These are phyloP conservation scores for Trypanosoma boissoni DNA, from an alignment of 208 protist species.

Conservation along the genomic window DNA sequence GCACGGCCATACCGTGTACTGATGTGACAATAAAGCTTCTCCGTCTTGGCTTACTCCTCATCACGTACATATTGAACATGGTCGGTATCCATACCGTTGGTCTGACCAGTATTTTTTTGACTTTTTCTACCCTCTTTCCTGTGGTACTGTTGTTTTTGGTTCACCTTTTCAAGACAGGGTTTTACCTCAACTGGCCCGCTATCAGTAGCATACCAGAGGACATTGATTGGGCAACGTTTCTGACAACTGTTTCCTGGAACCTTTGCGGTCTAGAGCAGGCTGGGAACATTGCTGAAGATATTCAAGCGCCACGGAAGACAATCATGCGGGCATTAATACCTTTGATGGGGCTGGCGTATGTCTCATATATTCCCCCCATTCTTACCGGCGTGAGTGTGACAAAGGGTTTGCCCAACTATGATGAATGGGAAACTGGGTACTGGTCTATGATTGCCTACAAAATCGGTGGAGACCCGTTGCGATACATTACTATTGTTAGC, in stretches of 20 bases:
- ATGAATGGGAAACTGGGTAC: slow-evolving; percentile 67
- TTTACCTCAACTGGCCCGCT: slow-evolving; percentile 75
- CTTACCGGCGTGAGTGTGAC: slow-evolving; percentile 57
- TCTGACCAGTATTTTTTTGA: slow-evolving; percentile 49
- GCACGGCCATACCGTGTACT: slow-evolving; percentile 43
- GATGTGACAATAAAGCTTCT: slow-evolving; percentile 19
- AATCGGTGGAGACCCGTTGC: slow-evolving; percentile 46
- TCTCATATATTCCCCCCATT: slow-evolving; percentile 76
- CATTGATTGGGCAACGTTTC: slow-evolving; percentile 67
- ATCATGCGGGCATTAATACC: slow-evolving; percentile 62
- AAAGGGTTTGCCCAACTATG: slow-evolving; percentile 41
- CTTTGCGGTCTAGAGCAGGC: slow-evolving; percentile 80
- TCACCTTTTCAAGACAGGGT: slow-evolving; percentile 44
- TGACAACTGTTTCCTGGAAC: slow-evolving; percentile 82
- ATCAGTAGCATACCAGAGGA: slow-evolving; percentile 51
- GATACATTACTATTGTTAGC: slow-evolving; percentile 47
- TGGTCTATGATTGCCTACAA: slow-evolving; percentile 52
- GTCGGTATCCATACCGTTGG: slow-evolving; percentile 66
- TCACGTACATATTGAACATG: slow-evolving; percentile 64
- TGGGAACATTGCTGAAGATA: slow-evolving; percentile 63
- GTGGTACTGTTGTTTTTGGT: slow-evolving; percentile 64
- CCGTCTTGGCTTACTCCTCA: slow-evolving; percentile 43
- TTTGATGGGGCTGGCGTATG: slow-evolving; percentile 53
- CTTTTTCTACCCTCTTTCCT: slow-evolving; percentile 48
- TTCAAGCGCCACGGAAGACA: slow-evolving; percentile 56